phyloP scores from a whole-genome alignment of 2,329 filamentous ascomycete genomes.

The Lachnellula occidentalis region DNA sequence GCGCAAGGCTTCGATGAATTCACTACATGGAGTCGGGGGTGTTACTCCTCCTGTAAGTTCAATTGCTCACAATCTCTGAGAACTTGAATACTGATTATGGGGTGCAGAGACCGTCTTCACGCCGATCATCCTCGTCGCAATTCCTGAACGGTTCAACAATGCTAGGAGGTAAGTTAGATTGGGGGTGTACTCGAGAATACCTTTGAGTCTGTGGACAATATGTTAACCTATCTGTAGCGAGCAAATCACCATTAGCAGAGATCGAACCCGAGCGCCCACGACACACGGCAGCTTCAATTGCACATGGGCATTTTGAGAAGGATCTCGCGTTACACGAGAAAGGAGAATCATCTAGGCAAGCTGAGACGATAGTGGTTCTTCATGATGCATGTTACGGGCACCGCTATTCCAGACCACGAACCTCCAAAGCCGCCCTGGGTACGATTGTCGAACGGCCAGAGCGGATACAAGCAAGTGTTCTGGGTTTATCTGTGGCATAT shows the following conservation, averaged over 20 bases:
- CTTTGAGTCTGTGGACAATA: not conserved
- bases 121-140: slow-evolving; percentile 41
- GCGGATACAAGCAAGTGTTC: slow-evolving; percentile 73
- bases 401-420: slow-evolving; percentile 77
- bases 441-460: slow-evolving; percentile 93
- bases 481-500: slow-evolving; percentile 83
- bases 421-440: slow-evolving; percentile 62
- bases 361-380: slow-evolving; percentile 74
- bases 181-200: not conserved
- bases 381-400: slow-evolving; percentile 96
- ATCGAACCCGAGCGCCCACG: slow-evolving; percentile 31
- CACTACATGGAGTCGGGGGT: slow-evolving; percentile 35
- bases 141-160: slow-evolving; percentile 32
- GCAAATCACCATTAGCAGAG: slow-evolving; percentile 33
- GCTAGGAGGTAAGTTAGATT: slow-evolving; percentile 25
- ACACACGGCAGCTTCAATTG: slow-evolving; percentile 44
- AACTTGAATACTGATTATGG: not conserved
- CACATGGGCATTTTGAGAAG: slow-evolving; percentile 28
- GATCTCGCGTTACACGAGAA: slow-evolving; percentile 27
- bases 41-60: slow-evolving; percentile 28
- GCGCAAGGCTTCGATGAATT: slow-evolving; percentile 39
- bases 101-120: slow-evolving; percentile 30
- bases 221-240: not conserved
- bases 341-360: slow-evolving; percentile 25
- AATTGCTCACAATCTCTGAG: not conserved